Base-by-base conservation (phyloP, 73 alveolate species). In the Tetrahymena borealis region DNA sequence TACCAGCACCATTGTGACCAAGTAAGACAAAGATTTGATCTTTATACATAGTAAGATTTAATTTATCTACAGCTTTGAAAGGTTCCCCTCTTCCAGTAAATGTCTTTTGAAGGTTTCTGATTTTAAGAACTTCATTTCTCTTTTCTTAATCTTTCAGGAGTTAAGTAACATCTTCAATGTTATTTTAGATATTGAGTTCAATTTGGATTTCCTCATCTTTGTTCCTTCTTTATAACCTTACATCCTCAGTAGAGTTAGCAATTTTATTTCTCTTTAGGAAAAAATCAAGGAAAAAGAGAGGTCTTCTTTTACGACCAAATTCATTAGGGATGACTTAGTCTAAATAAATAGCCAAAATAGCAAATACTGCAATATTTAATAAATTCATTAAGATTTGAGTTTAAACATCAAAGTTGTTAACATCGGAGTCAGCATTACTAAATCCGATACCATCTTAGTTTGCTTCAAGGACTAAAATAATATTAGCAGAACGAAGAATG, bases 1-100 rank as follows among this genome's bases (percentile, higher is more conserved):
- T 92, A 35, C 95, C 95, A 35, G 95, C 95, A 38, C 95, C 95
- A 39, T 92, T 92, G 18, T 92, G 95, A 78, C 95, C 95, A 9
- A 92, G 97, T 16, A 98, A 95, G 3, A 99, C 99, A 78, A 97
- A 97, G 78, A 98, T 97, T 94, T 98, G 98, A 28, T 98, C 99
- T 40, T 94, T 92, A 43, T 97, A 97, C 79, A 97, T 91, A 85
- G 98, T 95, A 90, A 98, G 93, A 40, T 93, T 93, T 15, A 98
- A 92, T 90, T 95, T 96, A 78, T 97, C 98, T 33, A 98, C 97
- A 1, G 99, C 99, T 38, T 91, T 91, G 12, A 38, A 79, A 93
- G 91, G 91, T 93, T 60, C 85, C 5, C 38, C 92, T 40, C 96
- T 94, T 32, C 79, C 93, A 24, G 36, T 85, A 40, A 94, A 96